Evolutionary conservation across 208 protist species (phyloP).

Genomic region (Trypanosoma brucei): DNA sequence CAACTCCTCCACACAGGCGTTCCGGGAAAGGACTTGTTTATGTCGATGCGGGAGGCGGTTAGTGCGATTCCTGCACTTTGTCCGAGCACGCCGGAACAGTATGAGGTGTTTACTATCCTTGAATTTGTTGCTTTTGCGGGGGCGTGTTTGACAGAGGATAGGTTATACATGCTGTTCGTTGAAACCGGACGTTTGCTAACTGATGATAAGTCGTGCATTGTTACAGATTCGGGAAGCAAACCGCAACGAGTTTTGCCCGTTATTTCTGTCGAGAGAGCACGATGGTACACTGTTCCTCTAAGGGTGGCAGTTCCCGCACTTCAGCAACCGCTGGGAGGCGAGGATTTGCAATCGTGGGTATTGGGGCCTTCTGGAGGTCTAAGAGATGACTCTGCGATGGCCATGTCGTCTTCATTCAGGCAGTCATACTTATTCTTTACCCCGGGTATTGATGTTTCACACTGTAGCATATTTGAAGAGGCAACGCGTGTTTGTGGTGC

Average conservation of each 20-base stretch:
- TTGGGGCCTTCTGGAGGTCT: neutral
- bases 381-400: conserved; percentile 2
- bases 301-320: conserved; percentile 17
- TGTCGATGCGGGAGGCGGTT: conserved; percentile 19
- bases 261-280: conserved; percentile 14
- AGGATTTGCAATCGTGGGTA: conserved; percentile 1
- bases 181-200: conserved; percentile 1
- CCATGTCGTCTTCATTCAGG: neutral
- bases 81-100: neutral
- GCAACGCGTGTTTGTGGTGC: conserved; percentile 1
- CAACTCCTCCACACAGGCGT: conserved; percentile 21
- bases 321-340: conserved; percentile 10
- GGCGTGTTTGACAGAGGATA: conserved; percentile 19
- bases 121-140: conserved; percentile 29
- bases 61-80: conserved; percentile 17
- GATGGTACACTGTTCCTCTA: conserved; percentile 22
- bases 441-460: conserved; percentile 23
- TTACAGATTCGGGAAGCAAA: neutral
- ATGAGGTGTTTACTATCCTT: conserved; percentile 13
- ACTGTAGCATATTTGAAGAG: conserved; percentile 15
- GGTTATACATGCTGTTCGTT: conserved; percentile 22
- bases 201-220: neutral
- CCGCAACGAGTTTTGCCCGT: conserved; percentile 3
- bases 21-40: conserved; percentile 23
- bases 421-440: conserved; percentile 17